Evolutionary conservation across 192 early-diverging fungal species (phyloP).

Genomic region (Coemansia sp.): DNA sequence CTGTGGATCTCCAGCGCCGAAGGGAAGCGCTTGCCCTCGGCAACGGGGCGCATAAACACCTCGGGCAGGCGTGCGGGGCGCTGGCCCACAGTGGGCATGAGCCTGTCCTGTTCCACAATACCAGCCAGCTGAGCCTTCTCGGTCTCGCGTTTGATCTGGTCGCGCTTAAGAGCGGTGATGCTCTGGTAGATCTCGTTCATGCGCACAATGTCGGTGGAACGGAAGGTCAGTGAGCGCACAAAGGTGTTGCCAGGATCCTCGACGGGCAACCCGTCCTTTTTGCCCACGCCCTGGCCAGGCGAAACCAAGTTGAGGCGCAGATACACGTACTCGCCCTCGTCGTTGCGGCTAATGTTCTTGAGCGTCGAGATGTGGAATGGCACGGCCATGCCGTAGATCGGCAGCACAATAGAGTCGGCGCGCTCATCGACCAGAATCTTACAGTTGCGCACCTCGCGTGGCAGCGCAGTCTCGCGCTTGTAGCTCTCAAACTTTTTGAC

Average conservation of each 20-base stretch:
- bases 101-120: conserved; percentile 91
- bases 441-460: conserved; percentile 76
- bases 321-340: conserved; percentile 90
- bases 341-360: conserved; percentile 92
- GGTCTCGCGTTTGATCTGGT: conserved; percentile 89
- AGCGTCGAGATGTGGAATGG: conserved; percentile 98
- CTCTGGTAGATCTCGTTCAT: conserved; percentile 85
- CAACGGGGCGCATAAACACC: conserved; percentile 89
- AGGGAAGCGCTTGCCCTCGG: conserved; percentile 89
- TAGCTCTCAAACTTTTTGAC: conserved; percentile 97
- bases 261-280: conserved; percentile 87
- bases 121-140: conserved; percentile 96
- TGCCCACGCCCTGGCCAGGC: conserved; percentile 89
- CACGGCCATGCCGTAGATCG: conserved; percentile 94
- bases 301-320: conserved; percentile 95
- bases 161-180: conserved; percentile 93
- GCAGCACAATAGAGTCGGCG: conserved; percentile 87
- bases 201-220: conserved; percentile 79
- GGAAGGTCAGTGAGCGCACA: conserved; percentile 90
- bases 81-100: conserved; percentile 76
- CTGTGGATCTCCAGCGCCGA: conserved; percentile 97
- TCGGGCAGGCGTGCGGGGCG: conserved; percentile 82
- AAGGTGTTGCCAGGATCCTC: conserved; percentile 90
- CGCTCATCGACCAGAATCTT: conserved; percentile 90
- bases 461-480: conserved; percentile 84